Base-by-base conservation (phyloP, 176 grass and related monocot genomes). In the Neostapfia colusana region DNA sequence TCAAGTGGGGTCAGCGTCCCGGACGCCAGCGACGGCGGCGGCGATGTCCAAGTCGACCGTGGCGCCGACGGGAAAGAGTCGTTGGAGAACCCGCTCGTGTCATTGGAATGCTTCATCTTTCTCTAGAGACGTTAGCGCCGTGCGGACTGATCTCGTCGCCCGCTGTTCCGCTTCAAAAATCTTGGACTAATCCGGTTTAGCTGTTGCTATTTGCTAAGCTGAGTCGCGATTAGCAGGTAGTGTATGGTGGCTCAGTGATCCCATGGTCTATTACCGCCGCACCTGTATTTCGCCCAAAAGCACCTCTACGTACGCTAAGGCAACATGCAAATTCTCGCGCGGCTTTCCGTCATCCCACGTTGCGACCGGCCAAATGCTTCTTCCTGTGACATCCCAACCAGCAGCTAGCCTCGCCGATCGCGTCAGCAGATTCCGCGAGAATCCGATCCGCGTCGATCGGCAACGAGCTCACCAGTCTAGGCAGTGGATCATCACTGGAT, bases 61-160 rank as follows among this genome's bases (percentile, higher is more conserved):
- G 51, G 39, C 61, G 73, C 34, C 25, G 80, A 89, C 21, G 86
- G 84, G 71, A 91, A 89, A 60, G 94, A 97, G 38, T 93, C 81
- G 28, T 53, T 97, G 75, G 91, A 97, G 41, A 93, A 97, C 59
- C 91, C 94, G 45, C 85, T 90, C 0, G 94, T 97, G 55, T 97
- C 94, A 40, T 76, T 97, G 70, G 94, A 97, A 31, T 97, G 94
- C 53, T 97, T 97, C 86, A 93, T 97, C 72, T 97, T 93, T 42
- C 89, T 93, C 15, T 97, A 84, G 53, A 56, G 55, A 31, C 23
- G 55, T 11, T 58, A 57, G 8, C n/a, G 80, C 50, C 14, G 13
- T 50, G 40, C 13, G 12, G 58, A 38, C 13, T 16, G 58, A 38
- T 82, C 73, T 66, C 60, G 25, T 53, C 31, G 31, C 78, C 61